Evolutionary conservation across 805 yeast species (phyloP).

Genomic region (Maudiozyma barnettii): DNA sequence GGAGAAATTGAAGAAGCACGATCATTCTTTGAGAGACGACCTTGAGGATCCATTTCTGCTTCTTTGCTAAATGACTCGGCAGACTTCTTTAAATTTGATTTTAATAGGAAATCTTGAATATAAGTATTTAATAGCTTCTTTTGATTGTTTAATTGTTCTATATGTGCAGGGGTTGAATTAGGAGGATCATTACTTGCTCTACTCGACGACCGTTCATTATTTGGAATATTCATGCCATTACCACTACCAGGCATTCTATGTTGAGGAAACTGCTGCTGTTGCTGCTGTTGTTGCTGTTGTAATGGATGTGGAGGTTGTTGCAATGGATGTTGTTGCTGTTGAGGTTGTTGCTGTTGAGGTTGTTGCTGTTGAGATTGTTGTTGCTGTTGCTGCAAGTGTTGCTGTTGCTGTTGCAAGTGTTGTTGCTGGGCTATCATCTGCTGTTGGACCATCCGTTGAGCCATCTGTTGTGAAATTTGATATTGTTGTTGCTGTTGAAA

Average conservation of each 20-base stretch:
- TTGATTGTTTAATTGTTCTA: background rate
- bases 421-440: background rate
- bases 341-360: background rate
- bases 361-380: background rate
- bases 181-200: background rate
- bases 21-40: background rate
- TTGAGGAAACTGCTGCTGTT: background rate
- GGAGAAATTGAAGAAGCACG: background rate
- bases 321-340: background rate
- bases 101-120: slow-evolving; percentile 74
- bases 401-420: background rate
- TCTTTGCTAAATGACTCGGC: slow-evolving; percentile 69
- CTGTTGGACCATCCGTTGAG: background rate
- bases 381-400: background rate
- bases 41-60: slow-evolving; percentile 42
- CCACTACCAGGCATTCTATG: background rate
- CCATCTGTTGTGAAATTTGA: background rate
- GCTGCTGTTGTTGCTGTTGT: slow-evolving; percentile 1
- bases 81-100: slow-evolving; percentile 60
- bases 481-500: background rate
- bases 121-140: slow-evolving; percentile 68
- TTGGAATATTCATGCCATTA: background rate
- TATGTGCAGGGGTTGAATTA: background rate
- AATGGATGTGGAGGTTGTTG: background rate
- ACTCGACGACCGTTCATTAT: background rate